Evolutionary conservation across 495 filamentous ascomycete genomes (phyloP).

Genomic region (Aspergillus panamensis): DNA sequence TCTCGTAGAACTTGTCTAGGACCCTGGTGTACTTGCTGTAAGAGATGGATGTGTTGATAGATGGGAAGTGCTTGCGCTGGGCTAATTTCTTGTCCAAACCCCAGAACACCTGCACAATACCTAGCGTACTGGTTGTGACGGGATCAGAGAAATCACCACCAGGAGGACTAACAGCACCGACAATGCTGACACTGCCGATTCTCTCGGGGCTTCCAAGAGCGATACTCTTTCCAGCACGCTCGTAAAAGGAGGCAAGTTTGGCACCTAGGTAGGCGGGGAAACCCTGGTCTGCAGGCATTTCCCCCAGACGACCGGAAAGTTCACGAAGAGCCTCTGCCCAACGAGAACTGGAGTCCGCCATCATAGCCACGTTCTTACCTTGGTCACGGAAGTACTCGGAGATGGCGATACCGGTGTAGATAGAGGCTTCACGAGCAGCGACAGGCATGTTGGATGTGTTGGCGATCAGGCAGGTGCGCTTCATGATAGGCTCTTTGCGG

Average conservation of each 20-base stretch:
- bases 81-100: conserved; percentile 99
- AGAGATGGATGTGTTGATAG: conserved; percentile 90
- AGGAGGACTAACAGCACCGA: conserved; percentile 94
- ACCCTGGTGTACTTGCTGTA: conserved; percentile 94
- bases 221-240: conserved; percentile 85
- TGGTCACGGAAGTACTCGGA: conserved; percentile 99
- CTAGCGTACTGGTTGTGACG: conserved; percentile 87
- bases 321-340: conserved; percentile 99
- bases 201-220: conserved; percentile 85
- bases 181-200: conserved; percentile 90
- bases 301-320: conserved; percentile 96
- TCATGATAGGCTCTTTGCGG: conserved; percentile 98
- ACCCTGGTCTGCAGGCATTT: conserved; percentile 99
- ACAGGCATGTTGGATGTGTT: conserved; percentile 99
- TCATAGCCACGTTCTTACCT: conserved; percentile 97
- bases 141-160: conserved; percentile 99
- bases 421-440: conserved; percentile 96
- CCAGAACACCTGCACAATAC: conserved; percentile 99
- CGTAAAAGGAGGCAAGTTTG: conserved; percentile 98
- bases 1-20: conserved; percentile 89
- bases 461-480: conserved; percentile 95
- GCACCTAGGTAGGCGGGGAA: conserved; percentile 97
- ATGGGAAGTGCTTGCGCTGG: conserved; percentile 98
- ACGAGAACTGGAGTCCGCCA: conserved; percentile 97
- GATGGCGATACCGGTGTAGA: conserved; percentile 97